These are phyloP conservation scores for Irpex sp. DNA, from an alignment of 1,284 basidiomycete species.

Conservation along the genomic window DNA sequence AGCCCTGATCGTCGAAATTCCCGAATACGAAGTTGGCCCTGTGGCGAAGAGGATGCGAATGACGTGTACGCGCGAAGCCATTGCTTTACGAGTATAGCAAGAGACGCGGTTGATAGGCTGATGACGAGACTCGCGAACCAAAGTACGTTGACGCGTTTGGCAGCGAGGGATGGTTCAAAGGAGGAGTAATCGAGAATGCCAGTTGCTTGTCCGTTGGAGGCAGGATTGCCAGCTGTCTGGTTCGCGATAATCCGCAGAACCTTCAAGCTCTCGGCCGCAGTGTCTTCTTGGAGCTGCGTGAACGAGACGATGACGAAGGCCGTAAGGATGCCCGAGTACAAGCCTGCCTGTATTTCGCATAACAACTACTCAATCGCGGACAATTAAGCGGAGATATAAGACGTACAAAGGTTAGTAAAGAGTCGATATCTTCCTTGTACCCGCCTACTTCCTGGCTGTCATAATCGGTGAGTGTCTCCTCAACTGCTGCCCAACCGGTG, in stretches of 20 bases:
- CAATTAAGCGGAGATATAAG: too few species aligned
- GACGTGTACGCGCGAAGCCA: too few species aligned
- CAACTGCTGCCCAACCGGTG: background rate
- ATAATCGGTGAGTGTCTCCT: background rate
- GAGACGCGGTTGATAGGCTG: background rate
- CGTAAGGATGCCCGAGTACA: background rate
- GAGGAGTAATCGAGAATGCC: too few species aligned
- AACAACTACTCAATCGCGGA: background rate
- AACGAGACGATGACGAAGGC: background rate
- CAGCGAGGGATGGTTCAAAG: too few species aligned
- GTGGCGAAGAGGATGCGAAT: too few species aligned
- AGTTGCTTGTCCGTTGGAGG: background rate
- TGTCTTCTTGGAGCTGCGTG: background rate
- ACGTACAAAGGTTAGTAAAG: background rate
- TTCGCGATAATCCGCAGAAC: background rate
- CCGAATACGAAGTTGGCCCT: too few species aligned
- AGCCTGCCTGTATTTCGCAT: background rate
- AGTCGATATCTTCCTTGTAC: background rate
- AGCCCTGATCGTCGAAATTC: slow-evolving; percentile 2
- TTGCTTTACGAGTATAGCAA: too few species aligned
- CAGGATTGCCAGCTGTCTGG: background rate
- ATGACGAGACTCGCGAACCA: background rate
- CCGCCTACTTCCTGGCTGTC: background rate
- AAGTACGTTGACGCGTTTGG: too few species aligned
- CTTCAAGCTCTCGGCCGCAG: background rate